Evolutionary conservation across 352 stramenopile species (phyloP).

Genomic region (Phytophthora cactorum): DNA sequence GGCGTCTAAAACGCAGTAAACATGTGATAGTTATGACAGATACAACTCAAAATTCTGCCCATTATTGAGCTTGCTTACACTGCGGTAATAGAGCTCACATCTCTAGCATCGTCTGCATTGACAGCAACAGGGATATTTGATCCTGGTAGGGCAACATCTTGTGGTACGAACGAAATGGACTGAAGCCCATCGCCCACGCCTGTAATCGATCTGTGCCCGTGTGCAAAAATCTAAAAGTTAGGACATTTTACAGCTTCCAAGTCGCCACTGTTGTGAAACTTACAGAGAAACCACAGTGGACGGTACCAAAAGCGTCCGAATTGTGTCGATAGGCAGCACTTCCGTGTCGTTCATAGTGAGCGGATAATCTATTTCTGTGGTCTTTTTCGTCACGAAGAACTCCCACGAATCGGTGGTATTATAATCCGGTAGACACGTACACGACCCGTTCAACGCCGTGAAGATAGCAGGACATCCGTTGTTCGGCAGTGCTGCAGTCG

Average conservation of each 20-base stretch:
- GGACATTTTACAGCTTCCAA: neutral
- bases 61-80: slow-evolving; percentile 28
- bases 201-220: slow-evolving; percentile 18
- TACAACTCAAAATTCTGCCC: neutral
- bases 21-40: neutral
- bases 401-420: slow-evolving; percentile 26
- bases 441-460: slow-evolving; percentile 46
- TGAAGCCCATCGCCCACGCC: slow-evolving; percentile 30
- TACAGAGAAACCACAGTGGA: slow-evolving; percentile 38
- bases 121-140: slow-evolving; percentile 33
- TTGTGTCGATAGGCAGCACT: slow-evolving; percentile 38
- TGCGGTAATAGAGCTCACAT: slow-evolving; percentile 24
- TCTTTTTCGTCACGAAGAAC: slow-evolving; percentile 37
- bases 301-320: slow-evolving; percentile 47
- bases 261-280: neutral
- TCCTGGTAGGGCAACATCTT: slow-evolving; percentile 32
- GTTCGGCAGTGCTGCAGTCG: slow-evolving; percentile 31
- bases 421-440: slow-evolving; percentile 49
- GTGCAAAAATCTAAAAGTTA: neutral
- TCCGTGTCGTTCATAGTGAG: slow-evolving; percentile 19
- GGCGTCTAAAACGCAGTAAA: slow-evolving; percentile 11
- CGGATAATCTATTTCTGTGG: slow-evolving; percentile 8
- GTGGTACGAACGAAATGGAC: slow-evolving; percentile 31
- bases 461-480: slow-evolving; percentile 44
- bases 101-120: slow-evolving; percentile 27